phyloP scores from a whole-genome alignment of 164 flowering plant species.

The Aristolochia contorta region DNA sequence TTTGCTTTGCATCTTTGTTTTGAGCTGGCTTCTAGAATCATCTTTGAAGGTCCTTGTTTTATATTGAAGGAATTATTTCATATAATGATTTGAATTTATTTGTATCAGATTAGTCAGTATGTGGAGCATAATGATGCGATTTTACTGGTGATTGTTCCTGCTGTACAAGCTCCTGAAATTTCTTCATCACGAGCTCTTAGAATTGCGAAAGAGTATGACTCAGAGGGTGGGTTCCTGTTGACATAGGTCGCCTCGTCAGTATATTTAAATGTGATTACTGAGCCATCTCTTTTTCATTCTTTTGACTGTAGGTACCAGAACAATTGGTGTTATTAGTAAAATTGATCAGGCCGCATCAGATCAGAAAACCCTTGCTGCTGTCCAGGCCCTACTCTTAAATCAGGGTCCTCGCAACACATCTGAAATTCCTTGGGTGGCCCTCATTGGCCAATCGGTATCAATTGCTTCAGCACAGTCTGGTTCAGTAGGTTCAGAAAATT shows the following conservation, averaged over 20 bases:
- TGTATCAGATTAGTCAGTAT: slow-evolving; percentile 61
- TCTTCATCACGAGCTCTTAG: slow-evolving; percentile 76
- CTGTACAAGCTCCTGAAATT: slow-evolving; percentile 90
- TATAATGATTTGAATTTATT: slow-evolving; percentile 2
- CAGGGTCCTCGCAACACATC: slow-evolving; percentile 92
- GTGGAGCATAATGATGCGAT: slow-evolving; percentile 83
- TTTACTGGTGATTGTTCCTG: slow-evolving; percentile 78
- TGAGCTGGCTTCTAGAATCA: background rate
- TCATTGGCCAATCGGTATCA: slow-evolving; percentile 96
- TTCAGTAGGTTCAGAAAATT: slow-evolving; percentile 67
- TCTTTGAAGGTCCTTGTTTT: too few species aligned
- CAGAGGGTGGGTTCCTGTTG: slow-evolving; percentile 45
- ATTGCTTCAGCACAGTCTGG: slow-evolving; percentile 94
- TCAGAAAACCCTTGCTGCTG: slow-evolving; percentile 87
- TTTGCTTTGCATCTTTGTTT: background rate
- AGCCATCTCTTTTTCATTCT: background rate
- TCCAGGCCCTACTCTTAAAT: slow-evolving; percentile 81
- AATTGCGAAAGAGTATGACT: slow-evolving; percentile 77
- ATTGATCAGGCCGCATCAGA: slow-evolving; percentile 92
- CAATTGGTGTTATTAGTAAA: slow-evolving; percentile 92
- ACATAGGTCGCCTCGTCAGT: background rate
- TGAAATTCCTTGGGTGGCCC: slow-evolving; percentile 93
- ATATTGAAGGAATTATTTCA: background rate
- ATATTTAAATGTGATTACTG: background rate
- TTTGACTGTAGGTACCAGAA: slow-evolving; percentile 67